These are phyloP conservation scores for Nannizzia gypsea DNA, from an alignment of 2,329 filamentous ascomycete genomes.

Conservation along the genomic window DNA sequence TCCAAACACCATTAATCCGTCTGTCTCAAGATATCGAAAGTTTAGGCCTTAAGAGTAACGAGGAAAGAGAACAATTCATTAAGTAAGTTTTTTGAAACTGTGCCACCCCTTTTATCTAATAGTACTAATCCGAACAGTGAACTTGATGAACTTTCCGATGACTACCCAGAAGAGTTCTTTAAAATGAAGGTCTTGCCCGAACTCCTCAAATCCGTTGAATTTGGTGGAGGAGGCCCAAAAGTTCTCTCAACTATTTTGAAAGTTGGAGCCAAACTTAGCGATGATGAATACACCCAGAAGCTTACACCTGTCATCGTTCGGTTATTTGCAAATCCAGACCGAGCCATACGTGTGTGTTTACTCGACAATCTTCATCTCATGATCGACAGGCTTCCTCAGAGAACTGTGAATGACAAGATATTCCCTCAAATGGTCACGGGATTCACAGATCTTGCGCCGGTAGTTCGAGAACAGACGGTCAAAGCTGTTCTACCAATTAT, in stretches of 20 bases:
- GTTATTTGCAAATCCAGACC: constrained; percentile 80
- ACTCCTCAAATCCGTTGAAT: constrained; percentile 96
- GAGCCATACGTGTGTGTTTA: constrained; percentile 80
- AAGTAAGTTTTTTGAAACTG: constrained; percentile 41
- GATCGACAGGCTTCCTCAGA: constrained; percentile 81
- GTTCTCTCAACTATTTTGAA: constrained; percentile 82
- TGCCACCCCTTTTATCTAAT: background rate
- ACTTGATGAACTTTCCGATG: constrained; percentile 73
- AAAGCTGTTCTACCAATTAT: constrained; percentile 86
- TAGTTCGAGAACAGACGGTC: constrained; percentile 89
- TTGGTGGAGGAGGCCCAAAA: constrained; percentile 87
- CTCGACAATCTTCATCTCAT: constrained; percentile 80
- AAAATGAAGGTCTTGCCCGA: constrained; percentile 94
- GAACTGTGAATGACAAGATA: constrained; percentile 88
- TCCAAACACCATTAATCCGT: constrained; percentile 84
- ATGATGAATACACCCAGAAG: constrained; percentile 77
- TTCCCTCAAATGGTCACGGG: constrained; percentile 92
- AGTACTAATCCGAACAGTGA: constrained; percentile 39
- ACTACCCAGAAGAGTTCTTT: constrained; percentile 97
- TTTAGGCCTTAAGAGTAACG: constrained; percentile 72
- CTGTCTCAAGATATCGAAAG: constrained; percentile 88
- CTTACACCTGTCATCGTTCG: constrained; percentile 79
- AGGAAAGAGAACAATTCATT: constrained; percentile 74
- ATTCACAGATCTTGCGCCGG: constrained; percentile 80
- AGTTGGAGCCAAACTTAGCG: constrained; percentile 72